Conservation (phyloP, 257 asterid species). For the Vinca minor region DNA sequence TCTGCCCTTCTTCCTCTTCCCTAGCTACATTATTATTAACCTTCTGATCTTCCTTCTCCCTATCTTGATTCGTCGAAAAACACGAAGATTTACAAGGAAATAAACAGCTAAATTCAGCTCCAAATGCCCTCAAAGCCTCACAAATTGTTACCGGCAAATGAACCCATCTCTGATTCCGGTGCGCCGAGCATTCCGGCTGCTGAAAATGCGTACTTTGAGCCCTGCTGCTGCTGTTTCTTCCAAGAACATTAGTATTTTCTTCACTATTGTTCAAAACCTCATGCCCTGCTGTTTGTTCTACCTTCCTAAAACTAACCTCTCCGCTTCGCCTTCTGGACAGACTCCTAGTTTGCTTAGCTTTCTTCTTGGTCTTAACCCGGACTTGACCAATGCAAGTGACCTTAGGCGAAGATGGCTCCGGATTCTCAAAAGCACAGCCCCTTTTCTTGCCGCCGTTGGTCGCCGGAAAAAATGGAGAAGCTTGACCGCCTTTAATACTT, state of each 20-base stretch:
- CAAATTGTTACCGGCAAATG: constrained; percentile 82
- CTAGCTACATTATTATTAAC: constrained; percentile 11
- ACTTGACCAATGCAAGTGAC: constrained; percentile 97
- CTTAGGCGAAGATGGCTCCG: constrained; percentile 92
- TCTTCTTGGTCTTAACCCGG: constrained; percentile 80
- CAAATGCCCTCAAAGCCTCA: constrained; percentile 62
- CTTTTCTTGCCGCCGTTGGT: constrained; percentile 36
- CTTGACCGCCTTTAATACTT: constrained; percentile 67
- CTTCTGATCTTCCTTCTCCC: constrained; percentile 37
- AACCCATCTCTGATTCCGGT: constrained; percentile 82
- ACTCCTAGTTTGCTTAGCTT: constrained; percentile 51
- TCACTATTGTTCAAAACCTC: constrained; percentile 20
- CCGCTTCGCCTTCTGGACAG: constrained; percentile 56
- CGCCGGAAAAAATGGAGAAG: constrained; percentile 57
- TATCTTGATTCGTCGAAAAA: constrained; percentile 35
- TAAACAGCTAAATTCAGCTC: constrained; percentile 75
- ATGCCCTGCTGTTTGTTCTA: constrained; percentile 28
- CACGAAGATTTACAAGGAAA: constrained; percentile 70
- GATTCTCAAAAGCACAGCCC: constrained; percentile 68
- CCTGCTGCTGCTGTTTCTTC: too few species aligned
- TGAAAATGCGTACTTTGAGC: constrained; percentile 33
- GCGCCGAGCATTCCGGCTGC: constrained; percentile 47
- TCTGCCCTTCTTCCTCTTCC: constrained; percentile 26
- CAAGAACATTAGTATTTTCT: constrained; percentile 16
- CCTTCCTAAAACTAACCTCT: constrained; percentile 53